phyloP scores from a whole-genome alignment of 768 basidiomycete species.

The Mycena floridula region DNA sequence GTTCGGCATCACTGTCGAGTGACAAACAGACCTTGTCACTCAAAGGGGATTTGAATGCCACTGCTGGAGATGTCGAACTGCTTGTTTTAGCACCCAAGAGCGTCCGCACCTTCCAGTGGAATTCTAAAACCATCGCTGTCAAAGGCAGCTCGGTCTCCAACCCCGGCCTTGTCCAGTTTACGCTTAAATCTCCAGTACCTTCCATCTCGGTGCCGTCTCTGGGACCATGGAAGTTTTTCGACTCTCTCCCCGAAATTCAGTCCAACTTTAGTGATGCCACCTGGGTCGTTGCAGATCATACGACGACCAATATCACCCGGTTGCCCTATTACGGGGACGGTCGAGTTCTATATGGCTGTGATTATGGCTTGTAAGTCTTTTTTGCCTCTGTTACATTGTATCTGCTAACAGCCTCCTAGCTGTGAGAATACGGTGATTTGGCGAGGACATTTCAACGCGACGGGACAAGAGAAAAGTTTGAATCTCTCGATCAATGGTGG shows the following conservation, averaged over 20 bases:
- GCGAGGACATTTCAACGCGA: slow-evolving; percentile 73
- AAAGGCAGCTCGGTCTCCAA: not conserved
- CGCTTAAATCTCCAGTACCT: not conserved
- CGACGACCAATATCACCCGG: slow-evolving; percentile 43
- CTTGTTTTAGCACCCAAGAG: slow-evolving; percentile 38
- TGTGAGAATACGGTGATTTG: slow-evolving; percentile 80
- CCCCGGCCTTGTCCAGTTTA: not conserved
- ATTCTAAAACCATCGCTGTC: slow-evolving; percentile 29
- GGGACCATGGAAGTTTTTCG: slow-evolving; percentile 41
- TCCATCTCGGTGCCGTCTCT: slow-evolving; percentile 4
- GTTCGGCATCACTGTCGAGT: slow-evolving; percentile 23
- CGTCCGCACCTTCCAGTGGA: slow-evolving; percentile 41
- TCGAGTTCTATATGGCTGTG: slow-evolving; percentile 73
- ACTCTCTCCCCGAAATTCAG: slow-evolving; percentile 52
- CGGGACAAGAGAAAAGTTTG: slow-evolving; percentile 52
- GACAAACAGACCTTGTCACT: slow-evolving; percentile 33
- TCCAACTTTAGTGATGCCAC: slow-evolving; percentile 37
- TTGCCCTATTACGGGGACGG: slow-evolving; percentile 48
- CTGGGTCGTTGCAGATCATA: slow-evolving; percentile 51
- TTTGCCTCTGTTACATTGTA: not conserved
- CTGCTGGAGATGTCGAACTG: slow-evolving; percentile 31
- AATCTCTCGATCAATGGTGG: slow-evolving; percentile 81
- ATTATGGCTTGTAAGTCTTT: slow-evolving; percentile 70
- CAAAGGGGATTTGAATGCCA: slow-evolving; percentile 39
- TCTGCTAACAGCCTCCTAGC: slow-evolving; percentile 26